These are phyloP conservation scores for Chaetoceros tenuissimus DNA, from an alignment of 108 stramenopile genomes.

Conservation along the genomic window DNA sequence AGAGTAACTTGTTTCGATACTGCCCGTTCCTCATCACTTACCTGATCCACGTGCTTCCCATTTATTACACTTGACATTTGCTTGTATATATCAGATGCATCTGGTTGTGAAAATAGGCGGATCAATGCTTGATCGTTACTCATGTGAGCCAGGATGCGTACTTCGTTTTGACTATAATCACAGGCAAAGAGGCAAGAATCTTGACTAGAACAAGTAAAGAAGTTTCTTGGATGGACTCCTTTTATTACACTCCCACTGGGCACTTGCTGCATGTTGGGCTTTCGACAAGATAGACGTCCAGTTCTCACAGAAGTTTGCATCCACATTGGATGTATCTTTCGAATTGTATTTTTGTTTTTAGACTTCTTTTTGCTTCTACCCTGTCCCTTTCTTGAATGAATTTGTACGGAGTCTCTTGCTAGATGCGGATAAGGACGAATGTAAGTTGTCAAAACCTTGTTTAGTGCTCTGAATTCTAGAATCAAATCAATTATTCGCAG, in stretches of 20 bases:
- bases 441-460: conserved; percentile 39
- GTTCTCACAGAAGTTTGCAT: conserved; percentile 41
- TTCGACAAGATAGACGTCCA: conserved; percentile 46
- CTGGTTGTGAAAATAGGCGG: conserved; percentile 21
- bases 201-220: conserved; percentile 18
- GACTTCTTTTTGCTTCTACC: conserved; percentile 9
- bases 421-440: conserved; percentile 25
- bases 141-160: conserved; percentile 54
- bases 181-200: conserved; percentile 29
- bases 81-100: conserved; percentile 40
- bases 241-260: conserved; percentile 8
- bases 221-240: conserved; percentile 22
- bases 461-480: conserved; percentile 32
- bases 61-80: conserved; percentile 35
- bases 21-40: conserved; percentile 30
- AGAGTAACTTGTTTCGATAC: conserved; percentile 47
- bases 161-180: conserved; percentile 59
- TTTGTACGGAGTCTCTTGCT: conserved; percentile 9
- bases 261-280: conserved; percentile 53
- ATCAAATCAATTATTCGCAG: conserved; percentile 35
- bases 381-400: not conserved
- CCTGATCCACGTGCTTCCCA: conserved; percentile 16
- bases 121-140: conserved; percentile 26
- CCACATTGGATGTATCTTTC: conserved; percentile 40
- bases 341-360: not conserved